A percentile compares a stretch with the other conserved stretches of the same genome.
Evolutionary conservation across 805 yeast genomes (phyloP).

Genomic region (Clavispora santaluciae): DNA sequence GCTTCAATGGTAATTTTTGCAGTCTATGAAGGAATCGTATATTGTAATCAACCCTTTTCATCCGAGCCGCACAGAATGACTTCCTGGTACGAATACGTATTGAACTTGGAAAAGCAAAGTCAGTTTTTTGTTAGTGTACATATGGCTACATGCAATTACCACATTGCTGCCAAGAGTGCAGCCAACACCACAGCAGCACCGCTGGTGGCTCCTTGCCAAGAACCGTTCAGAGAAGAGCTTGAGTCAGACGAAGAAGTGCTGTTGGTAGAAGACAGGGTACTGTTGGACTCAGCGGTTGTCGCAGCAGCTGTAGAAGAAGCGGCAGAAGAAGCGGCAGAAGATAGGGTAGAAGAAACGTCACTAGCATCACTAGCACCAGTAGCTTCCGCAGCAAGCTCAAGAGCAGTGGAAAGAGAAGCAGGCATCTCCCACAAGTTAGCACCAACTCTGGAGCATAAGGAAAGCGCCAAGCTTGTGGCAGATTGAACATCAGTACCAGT

Average conservation of each 20-base stretch:
- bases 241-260: not conserved
- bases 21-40: too few relatives aligned
- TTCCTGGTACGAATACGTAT: too few relatives aligned
- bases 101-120: too few relatives aligned
- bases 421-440: conserved; percentile 45
- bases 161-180: not conserved
- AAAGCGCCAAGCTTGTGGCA: conserved; percentile 40
- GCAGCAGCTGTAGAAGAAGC: conserved; percentile 5
- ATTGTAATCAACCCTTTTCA: too few relatives aligned
- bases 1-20: too few relatives aligned
- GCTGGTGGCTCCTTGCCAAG: not conserved
- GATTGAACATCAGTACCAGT: conserved; percentile 29
- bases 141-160: not conserved
- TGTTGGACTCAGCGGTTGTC: conserved; percentile 1
- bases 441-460: conserved; percentile 39
- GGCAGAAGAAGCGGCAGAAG: conserved; percentile 2
- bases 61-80: too few relatives aligned
- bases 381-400: conserved; percentile 22
- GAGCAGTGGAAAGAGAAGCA: conserved; percentile 29
- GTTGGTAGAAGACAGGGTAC: not conserved
- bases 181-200: not conserved
- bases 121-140: too few relatives aligned
- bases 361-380: not conserved
- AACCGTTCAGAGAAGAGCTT: not conserved
- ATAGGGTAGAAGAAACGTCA: conserved; percentile 3